Evolutionary conservation across 805 yeast genomes (phyloP), one percentile per base, ranked within the genome.

Genomic region (Wickerhamomyces hampshirensis): DNA sequence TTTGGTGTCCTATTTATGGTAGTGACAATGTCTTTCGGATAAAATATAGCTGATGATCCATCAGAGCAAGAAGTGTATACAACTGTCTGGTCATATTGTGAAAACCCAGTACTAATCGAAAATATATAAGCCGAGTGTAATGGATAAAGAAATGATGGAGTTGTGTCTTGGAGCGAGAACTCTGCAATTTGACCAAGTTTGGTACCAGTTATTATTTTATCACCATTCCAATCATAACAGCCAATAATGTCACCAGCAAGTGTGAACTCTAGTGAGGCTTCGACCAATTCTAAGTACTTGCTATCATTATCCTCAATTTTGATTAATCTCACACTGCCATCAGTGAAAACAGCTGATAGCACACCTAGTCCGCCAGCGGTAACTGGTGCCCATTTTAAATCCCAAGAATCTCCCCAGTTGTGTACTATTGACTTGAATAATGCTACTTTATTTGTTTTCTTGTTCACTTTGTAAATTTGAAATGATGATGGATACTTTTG

Each of bases 161-260:
- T 15, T 2, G 31, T 23, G 3, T 47, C 42, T 1, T 46, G 40
- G 6, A 56, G 56, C 3, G 46, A 26, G 39, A 68, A 79, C 48
- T 80, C 87, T 0, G 77, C 78, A 8, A 83, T 57, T 21, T 61
- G 62, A 0, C 93, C 93, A 35, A 73, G 70, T 3, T 65, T 55
- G 5, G 75, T 68, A 0, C 89, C 91, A 21, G 76, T 73, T 2
- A 80, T 53, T 2, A 83, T 53, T 10, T 51, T 60, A 3, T 62
- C 59, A 5, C 63, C 23, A 5, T 74, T 28, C 58, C 72, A 73
- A 43, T 71, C 78, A 43, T 63, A 70, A 24, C 73, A 55, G 1
- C 77, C 67, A 5, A 80, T 69, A 28, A 48, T 29, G 23, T 53
- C 49, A 15, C 52, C 54, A 1, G 51, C 48, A 3, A 62, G 29